A percentile compares a stretch with the other conserved stretches of the same genome.
These are phyloP conservation scores for Panaeolus cyanescens DNA, from an alignment of 768 basidiomycete genomes.

Conservation along the genomic window DNA sequence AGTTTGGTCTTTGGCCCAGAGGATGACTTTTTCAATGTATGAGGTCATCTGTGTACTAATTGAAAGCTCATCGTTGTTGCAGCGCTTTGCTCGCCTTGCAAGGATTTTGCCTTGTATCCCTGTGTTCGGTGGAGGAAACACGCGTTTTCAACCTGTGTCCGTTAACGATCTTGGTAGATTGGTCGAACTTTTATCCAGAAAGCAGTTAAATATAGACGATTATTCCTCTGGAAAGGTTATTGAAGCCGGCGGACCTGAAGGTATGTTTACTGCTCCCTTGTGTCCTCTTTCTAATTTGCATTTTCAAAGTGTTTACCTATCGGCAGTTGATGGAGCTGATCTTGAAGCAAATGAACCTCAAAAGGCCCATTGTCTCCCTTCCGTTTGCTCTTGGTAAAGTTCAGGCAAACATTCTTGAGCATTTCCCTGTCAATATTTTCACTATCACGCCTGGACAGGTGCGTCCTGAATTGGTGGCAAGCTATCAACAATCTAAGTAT, in stretches of 20 bases:
- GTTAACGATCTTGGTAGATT: slow-evolving; percentile 66
- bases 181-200: slow-evolving; percentile 58
- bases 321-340: slow-evolving; percentile 67
- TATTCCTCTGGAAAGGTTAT: slow-evolving; percentile 53
- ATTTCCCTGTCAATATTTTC: slow-evolving; percentile 62
- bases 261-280: slow-evolving; percentile 17
- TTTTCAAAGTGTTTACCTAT: slow-evolving; percentile 62
- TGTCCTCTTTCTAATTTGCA: not conserved
- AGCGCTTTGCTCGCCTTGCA: slow-evolving; percentile 68
- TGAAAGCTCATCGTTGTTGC: not conserved
- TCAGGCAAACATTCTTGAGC: slow-evolving; percentile 68
- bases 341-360: slow-evolving; percentile 50
- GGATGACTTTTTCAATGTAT: slow-evolving; percentile 73
- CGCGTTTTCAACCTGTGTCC: slow-evolving; percentile 74
- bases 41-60: slow-evolving; percentile 29
- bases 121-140: slow-evolving; percentile 71
- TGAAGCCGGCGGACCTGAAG: slow-evolving; percentile 41
- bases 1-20: slow-evolving; percentile 78
- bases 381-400: slow-evolving; percentile 63
- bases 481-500: not conserved
- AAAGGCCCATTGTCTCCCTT: slow-evolving; percentile 61
- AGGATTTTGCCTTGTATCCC: slow-evolving; percentile 68
- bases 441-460: slow-evolving; percentile 76
- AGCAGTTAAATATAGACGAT: slow-evolving; percentile 41
- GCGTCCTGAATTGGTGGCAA: slow-evolving; percentile 1